Percentiles rank a stretch among this genome's conserved stretches.
phyloP scores from a whole-genome alignment of 352 stramenopile species.

The Albugo laibachii region DNA sequence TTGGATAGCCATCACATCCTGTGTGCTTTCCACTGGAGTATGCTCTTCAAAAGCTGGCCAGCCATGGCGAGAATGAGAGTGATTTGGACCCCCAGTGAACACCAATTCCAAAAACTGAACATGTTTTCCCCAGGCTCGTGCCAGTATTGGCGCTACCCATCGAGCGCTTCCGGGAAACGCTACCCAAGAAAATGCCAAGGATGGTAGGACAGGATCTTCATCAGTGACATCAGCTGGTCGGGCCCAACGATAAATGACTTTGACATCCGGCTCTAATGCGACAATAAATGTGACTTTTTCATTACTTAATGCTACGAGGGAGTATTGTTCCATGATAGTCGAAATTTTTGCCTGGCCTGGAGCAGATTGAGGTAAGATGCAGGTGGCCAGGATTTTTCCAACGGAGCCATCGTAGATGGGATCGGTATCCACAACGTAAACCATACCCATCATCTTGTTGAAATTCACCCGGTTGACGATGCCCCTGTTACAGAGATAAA shows the following conservation, averaged over 20 bases:
- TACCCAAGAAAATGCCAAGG: constrained; percentile 89
- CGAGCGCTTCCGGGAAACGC: constrained; percentile 67
- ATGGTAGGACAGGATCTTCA: constrained; percentile 75
- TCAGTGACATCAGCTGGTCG: constrained; percentile 47
- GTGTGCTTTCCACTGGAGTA: constrained; percentile 78
- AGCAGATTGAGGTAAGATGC: constrained; percentile 51
- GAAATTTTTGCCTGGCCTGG: constrained; percentile 65
- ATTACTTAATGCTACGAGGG: constrained; percentile 53
- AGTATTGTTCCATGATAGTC: constrained; percentile 73
- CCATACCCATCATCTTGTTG: constrained; percentile 86
- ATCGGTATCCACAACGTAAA: constrained; percentile 87
- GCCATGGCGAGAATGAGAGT: constrained; percentile 62
- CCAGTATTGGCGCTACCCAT: constrained; percentile 78
- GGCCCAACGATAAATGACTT: constrained; percentile 87
- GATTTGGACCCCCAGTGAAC: constrained; percentile 46
- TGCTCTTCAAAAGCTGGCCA: constrained; percentile 90
- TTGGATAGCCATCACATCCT: constrained; percentile 85
- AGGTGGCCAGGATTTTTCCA: constrained; percentile 71
- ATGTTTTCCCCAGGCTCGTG: constrained; percentile 83
- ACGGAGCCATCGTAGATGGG: constrained; percentile 89
- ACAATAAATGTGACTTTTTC: constrained; percentile 92
- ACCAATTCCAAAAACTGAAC: constrained; percentile 86
- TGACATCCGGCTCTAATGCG: constrained; percentile 86
- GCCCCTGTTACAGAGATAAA: constrained; percentile 38
- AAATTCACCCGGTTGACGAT: constrained; percentile 91